Evolutionary conservation across 805 yeast genomes (phyloP).

Genomic region (Cyberlindnera suaveolens): DNA sequence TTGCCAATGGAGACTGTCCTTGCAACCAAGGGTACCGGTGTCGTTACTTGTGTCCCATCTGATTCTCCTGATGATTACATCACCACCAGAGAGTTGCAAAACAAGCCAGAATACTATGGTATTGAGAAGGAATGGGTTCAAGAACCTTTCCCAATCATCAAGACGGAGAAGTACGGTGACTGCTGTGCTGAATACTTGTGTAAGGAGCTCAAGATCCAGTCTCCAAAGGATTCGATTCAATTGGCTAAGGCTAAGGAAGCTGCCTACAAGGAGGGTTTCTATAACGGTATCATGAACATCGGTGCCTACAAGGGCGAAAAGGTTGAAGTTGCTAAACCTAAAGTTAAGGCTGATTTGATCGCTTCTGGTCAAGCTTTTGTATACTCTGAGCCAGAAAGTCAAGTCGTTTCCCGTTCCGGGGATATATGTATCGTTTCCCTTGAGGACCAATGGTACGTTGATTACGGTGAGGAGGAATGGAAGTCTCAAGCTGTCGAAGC

Average conservation of each 20-base stretch:
- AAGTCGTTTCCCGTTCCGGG: constrained; percentile 90
- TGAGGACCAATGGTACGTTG: constrained; percentile 98
- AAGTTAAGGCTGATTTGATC: constrained; percentile 76
- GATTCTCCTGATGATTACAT: constrained; percentile 97
- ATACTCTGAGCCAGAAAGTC: constrained; percentile 90
- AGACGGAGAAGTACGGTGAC: constrained; percentile 84
- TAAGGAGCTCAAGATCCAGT: constrained; percentile 82
- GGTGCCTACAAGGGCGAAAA: constrained; percentile 86
- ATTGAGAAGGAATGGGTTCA: constrained; percentile 84
- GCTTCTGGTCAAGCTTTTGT: constrained; percentile 76
- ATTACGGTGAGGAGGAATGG: constrained; percentile 95
- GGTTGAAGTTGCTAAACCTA: constrained; percentile 87
- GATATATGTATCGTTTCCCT: constrained; percentile 94
- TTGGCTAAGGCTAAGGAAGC: constrained; percentile 89
- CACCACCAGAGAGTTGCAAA: constrained; percentile 74
- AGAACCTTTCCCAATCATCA: constrained; percentile 68
- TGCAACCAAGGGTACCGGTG: constrained; percentile 97
- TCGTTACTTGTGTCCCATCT: constrained; percentile 98
- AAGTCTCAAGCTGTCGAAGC: constrained; percentile 74
- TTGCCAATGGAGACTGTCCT: constrained; percentile 97
- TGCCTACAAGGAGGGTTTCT: constrained; percentile 95
- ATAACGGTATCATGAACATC: constrained; percentile 73
- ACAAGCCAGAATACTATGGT: constrained; percentile 87
- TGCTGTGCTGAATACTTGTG: constrained; percentile 79
- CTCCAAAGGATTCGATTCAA: constrained; percentile 86